Percentiles rank a stretch among this genome's conserved stretches.
phyloP scores from a whole-genome alignment of 2,329 filamentous ascomycete species.

The Thelonectria blattea region DNA sequence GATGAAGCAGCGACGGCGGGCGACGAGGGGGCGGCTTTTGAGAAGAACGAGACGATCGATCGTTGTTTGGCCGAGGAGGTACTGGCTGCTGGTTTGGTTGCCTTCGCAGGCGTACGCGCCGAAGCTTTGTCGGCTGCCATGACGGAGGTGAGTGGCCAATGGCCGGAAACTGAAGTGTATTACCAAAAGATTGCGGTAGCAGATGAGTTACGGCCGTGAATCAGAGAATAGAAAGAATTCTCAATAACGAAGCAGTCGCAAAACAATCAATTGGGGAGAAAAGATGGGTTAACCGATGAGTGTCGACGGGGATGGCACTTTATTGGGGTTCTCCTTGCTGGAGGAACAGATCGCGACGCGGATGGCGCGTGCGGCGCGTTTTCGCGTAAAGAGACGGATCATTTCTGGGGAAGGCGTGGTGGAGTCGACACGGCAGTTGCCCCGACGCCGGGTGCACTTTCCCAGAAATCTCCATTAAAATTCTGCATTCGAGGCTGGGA shows the following conservation, averaged over 20 bases:
- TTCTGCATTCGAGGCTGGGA: background rate
- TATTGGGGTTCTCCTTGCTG: conserved; percentile 8
- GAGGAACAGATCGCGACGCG: conserved; percentile 29
- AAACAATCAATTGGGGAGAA: conserved; percentile 6
- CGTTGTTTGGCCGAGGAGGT: conserved; percentile 49
- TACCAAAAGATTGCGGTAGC: conserved; percentile 3
- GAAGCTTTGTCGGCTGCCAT: conserved; percentile 42
- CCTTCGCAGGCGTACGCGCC: conserved; percentile 45
- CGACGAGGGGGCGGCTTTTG: conserved; percentile 47
- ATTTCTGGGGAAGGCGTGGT: conserved; percentile 10
- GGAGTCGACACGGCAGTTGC: conserved; percentile 25
- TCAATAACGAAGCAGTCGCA: conserved; percentile 6
- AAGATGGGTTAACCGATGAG: conserved; percentile 1
- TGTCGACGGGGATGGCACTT: conserved; percentile 12
- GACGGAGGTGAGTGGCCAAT: conserved; percentile 19
- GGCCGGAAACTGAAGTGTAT: conserved; percentile 3
- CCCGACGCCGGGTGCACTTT: background rate
- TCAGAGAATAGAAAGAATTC: conserved; percentile 17
- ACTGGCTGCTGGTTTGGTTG: conserved; percentile 36
- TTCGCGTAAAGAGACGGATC: conserved; percentile 38
- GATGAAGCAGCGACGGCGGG: conserved; percentile 43
- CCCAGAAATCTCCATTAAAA: background rate
- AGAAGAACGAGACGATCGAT: conserved; percentile 53
- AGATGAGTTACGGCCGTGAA: conserved; percentile 16
- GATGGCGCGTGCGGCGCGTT: conserved; percentile 30